A percentile compares a stretch with the other conserved stretches of the same genome.
phyloP scores from a whole-genome alignment of 1,284 basidiomycete species.

The Psilocybe mexicana region DNA sequence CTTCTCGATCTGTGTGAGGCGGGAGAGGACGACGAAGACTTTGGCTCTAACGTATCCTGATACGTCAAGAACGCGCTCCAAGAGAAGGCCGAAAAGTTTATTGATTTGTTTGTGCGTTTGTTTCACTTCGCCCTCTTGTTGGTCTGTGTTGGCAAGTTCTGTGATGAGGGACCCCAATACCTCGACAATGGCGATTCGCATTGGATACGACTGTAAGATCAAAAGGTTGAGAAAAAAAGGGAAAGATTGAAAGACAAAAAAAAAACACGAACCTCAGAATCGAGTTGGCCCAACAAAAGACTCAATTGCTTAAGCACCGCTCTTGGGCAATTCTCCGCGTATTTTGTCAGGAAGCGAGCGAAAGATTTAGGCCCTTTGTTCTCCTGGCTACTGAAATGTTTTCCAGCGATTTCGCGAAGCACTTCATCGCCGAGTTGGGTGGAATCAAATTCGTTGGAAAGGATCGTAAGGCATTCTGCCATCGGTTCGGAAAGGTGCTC shows the following conservation, averaged over 20 bases:
- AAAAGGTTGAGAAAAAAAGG: neutral
- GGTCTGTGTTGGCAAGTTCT: slow-evolving; percentile 67
- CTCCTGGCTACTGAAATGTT: slow-evolving; percentile 80
- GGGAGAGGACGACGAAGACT: slow-evolving; percentile 76
- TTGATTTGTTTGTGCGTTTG: slow-evolving; percentile 83
- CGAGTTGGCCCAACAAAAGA: slow-evolving; percentile 82
- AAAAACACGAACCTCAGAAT: slow-evolving; percentile 73
- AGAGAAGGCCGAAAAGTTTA: slow-evolving; percentile 80
- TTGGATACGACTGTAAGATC: slow-evolving; percentile 78
- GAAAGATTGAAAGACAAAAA: slow-evolving; percentile 1
- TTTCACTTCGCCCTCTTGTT: slow-evolving; percentile 53
- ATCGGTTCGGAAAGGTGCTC: slow-evolving; percentile 94
- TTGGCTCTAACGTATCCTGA: slow-evolving; percentile 92
- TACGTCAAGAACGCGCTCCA: slow-evolving; percentile 86
- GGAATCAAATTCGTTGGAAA: slow-evolving; percentile 89
- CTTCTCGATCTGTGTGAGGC: slow-evolving; percentile 69
- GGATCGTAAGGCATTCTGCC: slow-evolving; percentile 84
- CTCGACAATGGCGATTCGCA: slow-evolving; percentile 92
- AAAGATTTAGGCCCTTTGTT: slow-evolving; percentile 88
- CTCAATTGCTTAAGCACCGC: slow-evolving; percentile 89
- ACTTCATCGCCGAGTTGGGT: slow-evolving; percentile 90
- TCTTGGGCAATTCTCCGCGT: slow-evolving; percentile 85
- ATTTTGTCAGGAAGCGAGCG: slow-evolving; percentile 81
- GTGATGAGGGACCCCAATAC: slow-evolving; percentile 81
- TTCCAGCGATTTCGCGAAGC: slow-evolving; percentile 80